Evolutionary conservation across 2,329 filamentous ascomycete species (phyloP).

Genomic region (Aureobasidium mangrovei): DNA sequence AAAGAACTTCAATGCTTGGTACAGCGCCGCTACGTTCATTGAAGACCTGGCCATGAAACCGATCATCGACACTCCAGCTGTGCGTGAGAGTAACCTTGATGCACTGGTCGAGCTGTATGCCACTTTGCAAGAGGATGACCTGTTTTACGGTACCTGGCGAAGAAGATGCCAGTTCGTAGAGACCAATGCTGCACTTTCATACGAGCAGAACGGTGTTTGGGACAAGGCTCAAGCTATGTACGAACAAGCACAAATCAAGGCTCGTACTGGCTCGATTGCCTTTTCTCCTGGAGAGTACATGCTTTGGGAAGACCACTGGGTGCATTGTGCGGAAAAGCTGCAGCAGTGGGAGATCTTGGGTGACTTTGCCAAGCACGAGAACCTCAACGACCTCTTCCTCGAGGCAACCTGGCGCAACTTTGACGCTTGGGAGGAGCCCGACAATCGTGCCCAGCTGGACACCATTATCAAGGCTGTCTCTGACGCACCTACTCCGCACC

Average conservation of each 20-base stretch:
- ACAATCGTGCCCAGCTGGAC: constrained; percentile 82
- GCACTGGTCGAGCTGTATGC: constrained; percentile 91
- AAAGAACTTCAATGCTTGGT: constrained; percentile 94
- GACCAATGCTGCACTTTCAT: constrained; percentile 92
- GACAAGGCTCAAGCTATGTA: constrained; percentile 97
- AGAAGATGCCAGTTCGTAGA: constrained; percentile 93
- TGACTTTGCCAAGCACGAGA: constrained; percentile 98
- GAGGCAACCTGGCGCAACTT: constrained; percentile 94
- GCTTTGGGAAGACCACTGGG: constrained; percentile 99
- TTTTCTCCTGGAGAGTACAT: constrained; percentile 97
- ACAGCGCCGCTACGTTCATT: constrained; percentile 81
- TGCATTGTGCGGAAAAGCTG: constrained; percentile 92
- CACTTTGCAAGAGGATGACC: constrained; percentile 82
- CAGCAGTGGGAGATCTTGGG: constrained; percentile 98
- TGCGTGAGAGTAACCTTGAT: constrained; percentile 91
- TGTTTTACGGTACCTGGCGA: constrained; percentile 97
- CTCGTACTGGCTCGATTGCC: constrained; percentile 86
- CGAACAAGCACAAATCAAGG: constrained; percentile 93
- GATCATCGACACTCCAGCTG: constrained; percentile 69
- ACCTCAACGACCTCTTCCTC: constrained; percentile 89
- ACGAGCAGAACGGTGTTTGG: constrained; percentile 99
- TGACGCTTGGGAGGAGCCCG: constrained; percentile 84
- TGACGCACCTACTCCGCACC: constrained; percentile 87
- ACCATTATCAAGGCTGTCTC: constrained; percentile 93
- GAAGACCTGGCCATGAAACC: constrained; percentile 83